Evolutionary conservation across 176 grass and related monocot genomes (phyloP), one percentile per base, ranked within the genome.

Genomic region (Phoenix roebelenii): DNA sequence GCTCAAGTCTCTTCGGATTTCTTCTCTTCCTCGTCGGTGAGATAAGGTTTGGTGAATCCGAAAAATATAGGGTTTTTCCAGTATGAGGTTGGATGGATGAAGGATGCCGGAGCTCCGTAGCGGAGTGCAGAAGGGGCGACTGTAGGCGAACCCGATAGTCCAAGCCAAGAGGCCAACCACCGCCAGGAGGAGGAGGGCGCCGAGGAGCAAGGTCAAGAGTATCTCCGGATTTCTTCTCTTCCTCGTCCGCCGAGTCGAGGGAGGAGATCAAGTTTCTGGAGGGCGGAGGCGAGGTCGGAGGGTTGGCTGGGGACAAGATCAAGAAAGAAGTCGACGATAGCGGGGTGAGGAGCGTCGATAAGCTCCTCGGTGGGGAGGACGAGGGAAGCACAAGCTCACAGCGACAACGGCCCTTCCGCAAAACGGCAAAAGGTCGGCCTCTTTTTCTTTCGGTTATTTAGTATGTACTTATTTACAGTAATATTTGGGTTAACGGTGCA

Each of bases 301-400:
- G 61, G 9, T 59, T 72, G 16, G 25, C 16, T 51, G 24, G 58
- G 58, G 50, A 54, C 18, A 58, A 62, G 50, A 62, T 62, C 17
- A 28, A 18, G 52, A 69, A 77, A 63, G 74, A 32, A n/a, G 58
- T 76, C 23, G 48, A 55, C 58, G 87, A 85, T 32, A 98, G 81
- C 51, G 83, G 58, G 24, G 83, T 20, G 5, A 85, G 23, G 72
- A 91, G 88, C 55, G 71, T 67, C 25, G 93, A 98, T 61, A 92
- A 70, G 68, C 23, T 77, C 16, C 26, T 35, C 53, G 44, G 54
- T 19, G 79, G 48, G 0, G 20, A 20, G 20, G 20, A 20, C 20
- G 20, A 20, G 20, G 20, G 20, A 20, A 20, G 20, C 20, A 20
- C 81, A 92, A 15, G 88, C 20, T 20, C 20, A 89, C 48, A 69